phyloP scores from a whole-genome alignment of 2,329 filamentous ascomycete genomes.

The Aureobasidium musti region DNA sequence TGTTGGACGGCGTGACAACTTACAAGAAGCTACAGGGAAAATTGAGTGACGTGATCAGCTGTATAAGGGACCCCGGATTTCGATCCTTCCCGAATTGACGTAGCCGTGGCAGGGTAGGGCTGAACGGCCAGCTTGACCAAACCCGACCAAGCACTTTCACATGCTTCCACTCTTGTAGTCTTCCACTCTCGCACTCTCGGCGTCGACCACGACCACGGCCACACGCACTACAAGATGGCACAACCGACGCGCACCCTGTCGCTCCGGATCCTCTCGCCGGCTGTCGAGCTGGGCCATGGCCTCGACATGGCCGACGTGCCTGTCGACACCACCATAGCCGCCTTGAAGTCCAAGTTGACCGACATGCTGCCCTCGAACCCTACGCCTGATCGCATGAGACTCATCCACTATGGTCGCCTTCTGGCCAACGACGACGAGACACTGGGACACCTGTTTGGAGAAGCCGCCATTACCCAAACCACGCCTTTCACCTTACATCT shows the following conservation, averaged over 20 bases:
- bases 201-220: neutral
- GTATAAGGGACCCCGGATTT: slow-evolving; percentile 10
- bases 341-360: slow-evolving; percentile 57
- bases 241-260: slow-evolving; percentile 13
- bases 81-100: slow-evolving; percentile 13
- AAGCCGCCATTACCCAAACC: slow-evolving; percentile 50
- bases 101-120: neutral
- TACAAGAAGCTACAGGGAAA: slow-evolving; percentile 13
- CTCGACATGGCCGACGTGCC: slow-evolving; percentile 32
- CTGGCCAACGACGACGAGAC: slow-evolving; percentile 53
- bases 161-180: neutral
- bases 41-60: slow-evolving; percentile 14
- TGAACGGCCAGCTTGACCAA: slow-evolving; percentile 19
- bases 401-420: slow-evolving; percentile 61
- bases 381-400: slow-evolving; percentile 52
- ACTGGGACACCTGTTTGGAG: slow-evolving; percentile 54
- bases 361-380: slow-evolving; percentile 52
- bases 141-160: neutral
- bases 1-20: neutral
- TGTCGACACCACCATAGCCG: slow-evolving; percentile 49
- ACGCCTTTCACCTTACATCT: slow-evolving; percentile 42
- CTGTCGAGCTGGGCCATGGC: slow-evolving; percentile 20
- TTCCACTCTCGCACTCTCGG: neutral
- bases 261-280: slow-evolving; percentile 31
- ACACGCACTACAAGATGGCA: slow-evolving; percentile 3